Evolutionary conservation across 257 asterid species (phyloP).

Genomic region (Ballota nigra): DNA sequence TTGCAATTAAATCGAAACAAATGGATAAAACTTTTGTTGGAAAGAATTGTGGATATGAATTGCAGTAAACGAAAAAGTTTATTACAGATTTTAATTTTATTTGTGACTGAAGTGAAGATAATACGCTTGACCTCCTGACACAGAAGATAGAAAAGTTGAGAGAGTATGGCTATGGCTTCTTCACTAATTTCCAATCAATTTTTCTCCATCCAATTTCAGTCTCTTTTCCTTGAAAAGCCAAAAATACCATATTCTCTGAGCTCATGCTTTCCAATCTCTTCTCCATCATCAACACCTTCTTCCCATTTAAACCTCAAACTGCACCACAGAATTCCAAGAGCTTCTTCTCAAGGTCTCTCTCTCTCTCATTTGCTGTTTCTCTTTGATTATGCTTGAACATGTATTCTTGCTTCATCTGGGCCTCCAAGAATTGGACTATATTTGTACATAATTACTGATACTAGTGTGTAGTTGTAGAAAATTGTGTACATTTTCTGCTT

Average conservation of each 20-base stretch:
- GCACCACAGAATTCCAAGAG: conserved; percentile 31
- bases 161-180: conserved; percentile 50
- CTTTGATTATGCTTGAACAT: background rate
- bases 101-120: background rate
- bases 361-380: background rate
- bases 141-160: background rate
- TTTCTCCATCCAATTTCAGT: conserved; percentile 1
- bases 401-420: conserved; percentile 9
- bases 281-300: conserved; percentile 23
- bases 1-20: too few relatives aligned
- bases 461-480: background rate
- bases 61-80: too few relatives aligned
- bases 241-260: conserved; percentile 17
- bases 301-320: conserved; percentile 36
- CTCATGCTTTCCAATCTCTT: conserved; percentile 8
- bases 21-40: too few relatives aligned
- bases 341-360: conserved; percentile 52
- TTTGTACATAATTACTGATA: background rate
- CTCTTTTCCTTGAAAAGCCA: conserved; percentile 17
- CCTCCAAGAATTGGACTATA: background rate
- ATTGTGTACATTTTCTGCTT: background rate
- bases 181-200: conserved; percentile 33
- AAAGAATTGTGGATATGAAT: too few relatives aligned
- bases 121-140: background rate
- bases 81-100: background rate